A percentile compares a stretch with the other conserved stretches of the same genome.
phyloP scores from a whole-genome alignment of 768 basidiomycete species.

The Clitopilus hobsonii region DNA sequence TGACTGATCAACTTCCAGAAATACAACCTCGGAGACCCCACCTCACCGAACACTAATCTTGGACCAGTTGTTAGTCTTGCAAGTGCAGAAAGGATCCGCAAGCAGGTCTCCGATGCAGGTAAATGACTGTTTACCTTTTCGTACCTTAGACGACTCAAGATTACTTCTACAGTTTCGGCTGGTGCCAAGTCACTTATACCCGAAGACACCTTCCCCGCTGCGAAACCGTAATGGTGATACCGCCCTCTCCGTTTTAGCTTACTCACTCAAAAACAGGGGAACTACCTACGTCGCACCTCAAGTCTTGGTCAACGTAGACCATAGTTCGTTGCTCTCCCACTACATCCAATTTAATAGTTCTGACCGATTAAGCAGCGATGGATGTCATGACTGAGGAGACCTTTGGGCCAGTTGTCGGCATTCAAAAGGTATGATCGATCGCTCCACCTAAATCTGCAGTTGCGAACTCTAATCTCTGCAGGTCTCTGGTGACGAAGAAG shows the following conservation, averaged over 20 bases:
- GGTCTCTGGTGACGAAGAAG: slow-evolving; percentile 85
- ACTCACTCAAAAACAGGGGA: slow-evolving; percentile 38
- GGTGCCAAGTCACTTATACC: slow-evolving; percentile 79
- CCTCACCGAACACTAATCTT: slow-evolving; percentile 64
- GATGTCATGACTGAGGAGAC: slow-evolving; percentile 92
- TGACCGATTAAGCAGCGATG: slow-evolving; percentile 53
- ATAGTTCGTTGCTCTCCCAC: slow-evolving; percentile 49
- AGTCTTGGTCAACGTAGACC: slow-evolving; percentile 85
- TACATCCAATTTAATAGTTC: not conserved
- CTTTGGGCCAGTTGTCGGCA: slow-evolving; percentile 91
- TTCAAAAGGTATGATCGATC: slow-evolving; percentile 65
- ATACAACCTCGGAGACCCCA: slow-evolving; percentile 88
- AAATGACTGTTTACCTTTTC: not conserved
- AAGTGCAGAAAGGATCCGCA: slow-evolving; percentile 79
- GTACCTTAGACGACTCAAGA: not conserved
- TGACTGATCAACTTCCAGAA: slow-evolving; percentile 31
- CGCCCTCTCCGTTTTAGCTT: not conserved
- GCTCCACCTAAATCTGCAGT: not conserved
- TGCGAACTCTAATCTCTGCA: slow-evolving; percentile 16
- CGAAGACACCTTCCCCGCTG: slow-evolving; percentile 60
- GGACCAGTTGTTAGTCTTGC: slow-evolving; percentile 92
- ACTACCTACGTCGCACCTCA: slow-evolving; percentile 89
- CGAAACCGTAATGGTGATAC: slow-evolving; percentile 49
- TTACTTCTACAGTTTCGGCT: slow-evolving; percentile 45
- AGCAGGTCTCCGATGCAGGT: slow-evolving; percentile 82